These are phyloP conservation scores for Wickerhamia fluorescens DNA, from an alignment of 805 yeast genomes.

Conservation along the genomic window DNA sequence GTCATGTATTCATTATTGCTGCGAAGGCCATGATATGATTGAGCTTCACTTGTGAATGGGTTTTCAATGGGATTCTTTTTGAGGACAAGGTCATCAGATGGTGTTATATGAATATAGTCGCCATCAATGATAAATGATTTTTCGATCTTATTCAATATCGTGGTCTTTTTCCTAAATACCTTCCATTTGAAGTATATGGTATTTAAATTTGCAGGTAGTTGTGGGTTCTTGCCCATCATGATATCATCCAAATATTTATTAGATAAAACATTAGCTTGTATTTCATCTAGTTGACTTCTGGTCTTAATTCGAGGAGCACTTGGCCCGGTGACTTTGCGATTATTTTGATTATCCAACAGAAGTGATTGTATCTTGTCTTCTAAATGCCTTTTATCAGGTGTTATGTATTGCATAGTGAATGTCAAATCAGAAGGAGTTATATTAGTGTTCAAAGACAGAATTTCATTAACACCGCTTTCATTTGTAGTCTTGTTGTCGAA, in stretches of 20 bases:
- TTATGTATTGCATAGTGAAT: constrained; percentile 13
- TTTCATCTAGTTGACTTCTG: background rate
- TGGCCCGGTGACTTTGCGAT: background rate
- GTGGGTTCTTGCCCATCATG: constrained; percentile 19
- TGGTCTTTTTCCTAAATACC: constrained; percentile 84
- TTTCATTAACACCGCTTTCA: background rate
- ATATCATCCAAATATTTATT: constrained; percentile 25
- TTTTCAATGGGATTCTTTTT: constrained; percentile 24
- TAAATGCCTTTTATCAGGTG: constrained; percentile 15
- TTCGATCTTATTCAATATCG: constrained; percentile 73
- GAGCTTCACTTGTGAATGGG: constrained; percentile 14
- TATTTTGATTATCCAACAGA: background rate
- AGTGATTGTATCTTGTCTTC: constrained; percentile 11
- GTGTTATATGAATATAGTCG: constrained; percentile 84
- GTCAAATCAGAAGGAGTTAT: constrained; percentile 25
- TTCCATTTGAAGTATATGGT: constrained; percentile 76
- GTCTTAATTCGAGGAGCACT: background rate
- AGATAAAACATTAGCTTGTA: constrained; percentile 5
- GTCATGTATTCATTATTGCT: background rate
- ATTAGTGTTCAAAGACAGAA: no score
- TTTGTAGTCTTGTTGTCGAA: background rate
- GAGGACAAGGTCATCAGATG: constrained; percentile 65
- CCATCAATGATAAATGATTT: constrained; percentile 86
- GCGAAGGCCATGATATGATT: background rate
- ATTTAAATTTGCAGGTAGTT: constrained; percentile 28